Percentiles rank a stretch among this genome's conserved stretches.
Conservation (phyloP, 2,329 filamentous ascomycete species). For the Trichoderma arundinaceum region DNA sequence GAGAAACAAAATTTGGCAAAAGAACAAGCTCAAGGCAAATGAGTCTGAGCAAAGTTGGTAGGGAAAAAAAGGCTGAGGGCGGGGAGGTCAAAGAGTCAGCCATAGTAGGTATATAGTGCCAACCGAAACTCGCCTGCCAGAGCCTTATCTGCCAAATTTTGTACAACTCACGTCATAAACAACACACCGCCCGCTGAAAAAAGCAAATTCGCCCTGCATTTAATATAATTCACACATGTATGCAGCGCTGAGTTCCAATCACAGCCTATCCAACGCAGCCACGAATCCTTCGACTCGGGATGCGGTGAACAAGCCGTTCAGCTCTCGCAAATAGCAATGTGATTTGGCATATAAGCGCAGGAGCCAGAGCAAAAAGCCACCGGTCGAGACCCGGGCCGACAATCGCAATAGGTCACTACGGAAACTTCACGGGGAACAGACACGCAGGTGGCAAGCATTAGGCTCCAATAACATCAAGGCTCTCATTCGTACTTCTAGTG, state of each 20-base stretch:
- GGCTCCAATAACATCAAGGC: constrained; percentile 9
- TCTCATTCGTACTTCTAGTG: constrained; percentile 37
- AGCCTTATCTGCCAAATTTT: background rate
- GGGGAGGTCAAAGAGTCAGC: background rate
- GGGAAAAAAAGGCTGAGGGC: background rate
- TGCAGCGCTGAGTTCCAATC: too few species aligned
- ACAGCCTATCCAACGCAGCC: too few species aligned
- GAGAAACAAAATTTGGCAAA: background rate
- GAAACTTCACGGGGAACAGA: background rate
- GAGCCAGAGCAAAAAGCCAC: too few species aligned
- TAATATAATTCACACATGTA: background rate
- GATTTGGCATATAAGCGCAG: too few species aligned
- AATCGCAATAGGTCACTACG: background rate
- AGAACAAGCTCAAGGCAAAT: background rate
- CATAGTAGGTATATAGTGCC: too few species aligned
- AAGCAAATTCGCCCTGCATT: background rate
- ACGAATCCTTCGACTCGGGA: too few species aligned
- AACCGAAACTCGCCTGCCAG: background rate
- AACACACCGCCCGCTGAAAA: constrained; percentile 18
- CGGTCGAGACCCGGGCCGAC: background rate
- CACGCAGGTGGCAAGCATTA: too few species aligned
- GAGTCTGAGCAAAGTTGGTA: background rate
- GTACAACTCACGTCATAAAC: background rate
- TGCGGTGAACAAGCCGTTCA: too few species aligned
- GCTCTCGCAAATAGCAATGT: too few species aligned